Evolutionary conservation across 768 basidiomycete genomes (phyloP).

Genomic region (Serendipita vermifera): DNA sequence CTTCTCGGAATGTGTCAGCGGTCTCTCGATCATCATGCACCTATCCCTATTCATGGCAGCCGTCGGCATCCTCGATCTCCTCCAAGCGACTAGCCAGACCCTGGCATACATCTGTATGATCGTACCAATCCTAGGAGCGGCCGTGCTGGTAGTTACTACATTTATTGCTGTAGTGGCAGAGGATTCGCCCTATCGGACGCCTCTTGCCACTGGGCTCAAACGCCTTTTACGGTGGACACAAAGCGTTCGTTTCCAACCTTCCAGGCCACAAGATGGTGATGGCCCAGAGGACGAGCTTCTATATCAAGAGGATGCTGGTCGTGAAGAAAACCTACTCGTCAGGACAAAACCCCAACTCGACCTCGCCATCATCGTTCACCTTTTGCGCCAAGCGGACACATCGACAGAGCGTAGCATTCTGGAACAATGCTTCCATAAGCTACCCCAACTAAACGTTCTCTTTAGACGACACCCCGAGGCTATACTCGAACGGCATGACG

Average conservation of each 20-base stretch:
- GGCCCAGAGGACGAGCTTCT: no score
- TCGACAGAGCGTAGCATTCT: not conserved
- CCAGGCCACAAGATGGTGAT: no score
- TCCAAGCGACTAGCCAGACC: conserved; percentile 11
- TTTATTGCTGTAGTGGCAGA: not conserved
- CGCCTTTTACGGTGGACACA: no score
- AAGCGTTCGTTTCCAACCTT: no score
- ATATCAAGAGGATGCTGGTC: no score
- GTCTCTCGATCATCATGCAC: conserved; percentile 18
- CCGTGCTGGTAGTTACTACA: not conserved
- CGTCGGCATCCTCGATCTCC: conserved; percentile 15
- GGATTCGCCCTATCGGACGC: not conserved
- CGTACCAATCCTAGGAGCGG: not conserved
- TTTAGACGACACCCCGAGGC: not conserved
- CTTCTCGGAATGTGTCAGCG: conserved; percentile 17
- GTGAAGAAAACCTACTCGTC: no score
- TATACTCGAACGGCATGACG: not conserved
- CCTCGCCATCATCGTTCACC: not conserved
- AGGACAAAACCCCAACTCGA: no score
- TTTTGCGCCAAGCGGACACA: not conserved
- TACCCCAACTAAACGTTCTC: not conserved
- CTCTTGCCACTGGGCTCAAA: not conserved
- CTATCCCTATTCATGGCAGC: conserved; percentile 16
- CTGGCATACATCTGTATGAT: conserved; percentile 7
- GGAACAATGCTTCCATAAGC: not conserved